Base-by-base conservation (phyloP, 768 basidiomycete species). In the Pholiota microspora region DNA sequence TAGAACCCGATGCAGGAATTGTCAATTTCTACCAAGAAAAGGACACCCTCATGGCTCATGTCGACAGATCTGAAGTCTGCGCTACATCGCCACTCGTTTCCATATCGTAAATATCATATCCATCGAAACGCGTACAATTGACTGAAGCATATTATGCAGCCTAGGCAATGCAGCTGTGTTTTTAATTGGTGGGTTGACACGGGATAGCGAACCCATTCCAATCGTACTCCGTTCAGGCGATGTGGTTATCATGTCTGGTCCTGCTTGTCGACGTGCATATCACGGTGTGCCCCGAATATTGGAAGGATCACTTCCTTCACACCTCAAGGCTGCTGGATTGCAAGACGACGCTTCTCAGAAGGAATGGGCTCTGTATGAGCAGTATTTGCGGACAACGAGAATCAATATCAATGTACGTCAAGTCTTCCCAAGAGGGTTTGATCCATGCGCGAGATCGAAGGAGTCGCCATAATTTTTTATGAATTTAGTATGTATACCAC, bases 51-150 rank as follows among this genome's bases (percentile, higher is more conserved):
- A 98, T 98, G 89, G 96, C 84, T 0, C 96, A 99, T 68, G 92
- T 97, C n/a, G 96, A 99, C 69, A 89, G 92, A 16, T 94, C 95
- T 18, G 96, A 99, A 71, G 79, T 96, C 7, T 96, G 94, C 62
- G 85, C 92, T 2, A 92, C 92, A 4, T 87, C 92, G 0, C 96
- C 96, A 0, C 79, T 99, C 0, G 92, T 98, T 4, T 97, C 94
- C 0, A 85, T 99, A 47, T 97, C 94, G 94, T 95, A 60, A 62
- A 89, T 69, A 7, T 15, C 15, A 7, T 13, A n/a, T 7, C 2
- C 3, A 9, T 18, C 23, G 15, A 4, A 16, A 45, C 31, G 31
- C 32, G 3, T 50, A 35, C n/a, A 16, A 6, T 24, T 45, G 38
- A 44, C 27, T 18, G 35, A 18, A n/a, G 55, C 18, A 23, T 12